Evolutionary conservation across 2,329 filamentous ascomycete species (phyloP), one percentile per base, ranked within the genome.

Genomic region (Tolypocladium ophioglossoides): DNA sequence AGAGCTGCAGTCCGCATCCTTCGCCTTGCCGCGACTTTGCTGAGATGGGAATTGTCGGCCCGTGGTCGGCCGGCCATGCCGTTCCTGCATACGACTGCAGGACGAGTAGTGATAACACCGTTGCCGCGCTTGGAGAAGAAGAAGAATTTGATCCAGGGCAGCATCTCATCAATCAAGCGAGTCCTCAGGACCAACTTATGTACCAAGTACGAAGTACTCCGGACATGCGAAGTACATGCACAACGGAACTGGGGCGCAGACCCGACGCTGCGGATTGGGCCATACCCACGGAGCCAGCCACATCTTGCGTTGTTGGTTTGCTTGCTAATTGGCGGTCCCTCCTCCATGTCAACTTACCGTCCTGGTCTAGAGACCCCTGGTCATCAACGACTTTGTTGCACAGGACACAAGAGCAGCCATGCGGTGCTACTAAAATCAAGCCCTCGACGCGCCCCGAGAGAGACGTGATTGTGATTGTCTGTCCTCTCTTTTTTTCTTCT

Each of bases 1-100:
- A 27, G 18, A n/a, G 11, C 44, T 47, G 27, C 44, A 20, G 24
- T 30, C 41, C 24, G 18, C 44, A 47, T 32, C 44, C 44, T 47
- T 47, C 44, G 16, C 44, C 41, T 24, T n/a, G 27, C 27, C 44
- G 44, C 44, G 44, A 30, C 27, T 27, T 24, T 46, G 41, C 24
- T 20, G 27, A 32, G 27, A 47, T 47, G 44, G 41, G 24, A 35
- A 46, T 9, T 18, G 24, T 46, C 44, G 32, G 27, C 44, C 44
- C 27, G 16, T 22, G 12, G 44, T 12, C 44, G 27, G 3, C 44
- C 8, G 5, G 52, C 38, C 50, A 32, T 51, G 46, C 49, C 50
- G 55, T 56, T 55, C 55, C 55, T 56, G 55, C 55, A 56, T 53
- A 49, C 46, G 37, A 41, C 51, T 55, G 44, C 32, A 55, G 12